A percentile compares a stretch with the other conserved stretches of the same genome.
These are phyloP conservation scores for Cercospora canescens DNA, from an alignment of 2,329 filamentous ascomycete species.

Conservation along the genomic window DNA sequence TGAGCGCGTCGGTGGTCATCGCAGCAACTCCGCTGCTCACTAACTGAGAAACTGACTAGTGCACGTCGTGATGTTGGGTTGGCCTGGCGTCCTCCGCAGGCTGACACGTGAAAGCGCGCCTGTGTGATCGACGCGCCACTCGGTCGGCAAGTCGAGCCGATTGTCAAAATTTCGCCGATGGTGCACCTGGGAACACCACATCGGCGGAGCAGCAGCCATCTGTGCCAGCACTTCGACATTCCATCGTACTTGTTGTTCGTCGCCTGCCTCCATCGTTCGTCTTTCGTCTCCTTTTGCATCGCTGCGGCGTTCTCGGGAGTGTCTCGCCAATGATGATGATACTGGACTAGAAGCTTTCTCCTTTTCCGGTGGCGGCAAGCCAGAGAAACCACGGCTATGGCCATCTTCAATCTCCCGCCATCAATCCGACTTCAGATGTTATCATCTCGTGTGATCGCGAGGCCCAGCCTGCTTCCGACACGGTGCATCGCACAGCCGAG, in stretches of 20 bases:
- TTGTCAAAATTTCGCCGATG: neutral
- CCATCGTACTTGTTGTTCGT: neutral
- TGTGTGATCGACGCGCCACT: neutral
- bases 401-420: constrained; percentile 13
- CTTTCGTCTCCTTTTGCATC: neutral
- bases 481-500: neutral
- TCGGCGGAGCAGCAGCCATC: neutral
- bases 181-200: neutral
- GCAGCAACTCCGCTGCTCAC: too few relatives aligned
- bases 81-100: neutral
- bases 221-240: neutral
- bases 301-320: neutral
- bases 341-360: neutral
- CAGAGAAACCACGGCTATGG: neutral
- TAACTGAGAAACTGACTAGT: too few relatives aligned
- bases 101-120: neutral
- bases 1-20: too few relatives aligned
- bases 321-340: neutral
- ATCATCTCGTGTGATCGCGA: neutral
- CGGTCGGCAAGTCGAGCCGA: neutral
- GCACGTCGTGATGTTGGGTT: neutral
- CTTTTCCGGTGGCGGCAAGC: neutral
- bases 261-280: neutral
- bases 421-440: constrained; percentile 11
- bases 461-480: neutral